Evolutionary conservation across 164 flowering plant genomes (phyloP), one percentile per base, ranked within the genome.

Genomic region (Chimonanthus salicifolius): DNA sequence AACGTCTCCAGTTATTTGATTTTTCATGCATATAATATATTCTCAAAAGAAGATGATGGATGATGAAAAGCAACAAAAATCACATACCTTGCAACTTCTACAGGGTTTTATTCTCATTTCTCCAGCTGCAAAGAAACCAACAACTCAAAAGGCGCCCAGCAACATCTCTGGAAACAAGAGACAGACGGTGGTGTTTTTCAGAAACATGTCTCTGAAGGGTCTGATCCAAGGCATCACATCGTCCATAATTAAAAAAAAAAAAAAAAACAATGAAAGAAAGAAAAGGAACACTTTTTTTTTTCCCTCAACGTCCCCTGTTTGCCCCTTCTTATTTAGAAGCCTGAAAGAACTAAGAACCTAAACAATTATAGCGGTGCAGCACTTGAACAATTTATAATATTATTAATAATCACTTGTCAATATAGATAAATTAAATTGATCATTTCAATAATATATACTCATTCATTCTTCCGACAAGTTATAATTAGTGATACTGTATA

Each of bases 1-100:
- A 10, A 10, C 9, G 0, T 54, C 20, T 58, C 33, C 20, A 8
- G 21, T 49, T 11, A 0, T 16, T n/a, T 45, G 0, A 3, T 47
- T 51, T 58, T 4, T 67, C 4, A 3, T 49, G 6, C 54, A 44
- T 3, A 47, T 47, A 62, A 2, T 45, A 50, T 7, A 7, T 11
- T 3, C 49, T 33, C 2, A 58, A 51, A 47, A 2, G 3, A 63
- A 20, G 49, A 48, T 4, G 43, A 10, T 2, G 8, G 44, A 45
- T 1, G 10, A 46, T 15, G 4, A 5, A 49, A 3, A 44, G 6
- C n/a, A 51, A 62, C 3, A 10, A 8, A 44, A 49, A 64, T 75
- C 4, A 67, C 60, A 54, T 64, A 84, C 88, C 90, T 83, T 87
- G 69, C 76, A 74, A 66, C 66, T 72, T 73, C 72, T 80, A 6